These are phyloP conservation scores for Exophiala mesophila DNA, from an alignment of 2,329 filamentous ascomycete species.

Conservation along the genomic window DNA sequence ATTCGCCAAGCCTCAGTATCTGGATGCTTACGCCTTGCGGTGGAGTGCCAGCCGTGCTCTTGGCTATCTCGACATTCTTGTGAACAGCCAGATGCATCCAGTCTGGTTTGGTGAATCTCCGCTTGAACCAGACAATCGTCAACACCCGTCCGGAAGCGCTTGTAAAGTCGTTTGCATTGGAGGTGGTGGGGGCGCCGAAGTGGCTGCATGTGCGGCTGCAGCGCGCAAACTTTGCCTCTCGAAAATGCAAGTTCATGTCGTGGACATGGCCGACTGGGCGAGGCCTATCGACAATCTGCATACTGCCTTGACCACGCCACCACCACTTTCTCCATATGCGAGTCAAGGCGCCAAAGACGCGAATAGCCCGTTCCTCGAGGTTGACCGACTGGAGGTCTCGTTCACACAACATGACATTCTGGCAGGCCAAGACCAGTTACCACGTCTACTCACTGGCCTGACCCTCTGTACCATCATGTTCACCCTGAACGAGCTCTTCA, in stretches of 20 bases:
- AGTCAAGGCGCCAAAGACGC: constrained; percentile 20
- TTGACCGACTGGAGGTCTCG: constrained; percentile 29
- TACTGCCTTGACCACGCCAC: constrained; percentile 43
- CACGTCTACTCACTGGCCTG: constrained; percentile 29
- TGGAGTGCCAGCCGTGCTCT: constrained; percentile 87
- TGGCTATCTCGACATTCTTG: constrained; percentile 66
- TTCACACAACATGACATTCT: constrained; percentile 53
- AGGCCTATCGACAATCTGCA: constrained; percentile 57
- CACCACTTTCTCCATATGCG: constrained; percentile 20
- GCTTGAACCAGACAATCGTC: background rate
- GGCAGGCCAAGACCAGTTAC: constrained; percentile 28
- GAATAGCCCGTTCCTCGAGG: constrained; percentile 17
- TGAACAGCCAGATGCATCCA: constrained; percentile 15
- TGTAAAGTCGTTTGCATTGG: constrained; percentile 54
- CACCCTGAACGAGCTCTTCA: constrained; percentile 93
- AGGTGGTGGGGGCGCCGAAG: constrained; percentile 62
- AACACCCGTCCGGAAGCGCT: constrained; percentile 11
- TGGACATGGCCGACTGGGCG: constrained; percentile 80
- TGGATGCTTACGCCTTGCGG: constrained; percentile 78
- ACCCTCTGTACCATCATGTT: constrained; percentile 78
- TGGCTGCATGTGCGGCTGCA: constrained; percentile 55
- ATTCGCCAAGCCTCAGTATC: constrained; percentile 65
- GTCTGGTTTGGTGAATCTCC: constrained; percentile 14
- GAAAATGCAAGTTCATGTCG: constrained; percentile 50
- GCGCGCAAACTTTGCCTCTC: constrained; percentile 8